Base-by-base conservation (phyloP, 495 filamentous ascomycete genomes). In the Penicillium macrosclerotiorum region DNA sequence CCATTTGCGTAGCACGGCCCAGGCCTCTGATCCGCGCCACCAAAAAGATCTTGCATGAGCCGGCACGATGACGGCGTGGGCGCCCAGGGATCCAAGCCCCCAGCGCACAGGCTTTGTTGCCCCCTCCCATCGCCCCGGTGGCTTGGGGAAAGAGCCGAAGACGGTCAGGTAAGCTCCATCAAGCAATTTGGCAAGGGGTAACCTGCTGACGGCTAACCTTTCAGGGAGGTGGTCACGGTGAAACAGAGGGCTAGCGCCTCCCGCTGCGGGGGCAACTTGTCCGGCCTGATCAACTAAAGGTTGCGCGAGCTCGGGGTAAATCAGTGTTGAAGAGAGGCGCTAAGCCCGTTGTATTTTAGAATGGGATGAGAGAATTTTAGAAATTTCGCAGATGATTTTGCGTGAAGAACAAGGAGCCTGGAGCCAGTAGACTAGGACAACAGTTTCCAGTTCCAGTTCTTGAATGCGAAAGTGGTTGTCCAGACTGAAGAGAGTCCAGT, bases 121-220 rank as follows among this genome's bases (percentile, higher is more conserved):
- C 29, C 24, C 19, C 23, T 24, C 48, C 48, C n/a, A n/a, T n/a
- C 27, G 46, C 32, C 23, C 33, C 23, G 26, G 47, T 51, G 47
- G 42, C 42, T 48, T 45, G 51, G 41, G 35, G 41, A 23, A 33
- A n/a, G 12, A 23, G 34, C 31, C 19, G 25, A 46, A n/a, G n/a
- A n/a, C n/a, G n/a, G n/a, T n/a, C n/a, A n/a, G n/a, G 52, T 40
- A 57, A 57, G 54, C 54, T 43, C 45, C 45, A 35, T 45, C 39
- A 57, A 57, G 54, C 54, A 53, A 45, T 45, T 29, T 44, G 25
- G 9, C n/a, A n/a, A n/a, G n/a, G n/a, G n/a, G n/a, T n/a, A n/a
- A n/a, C n/a, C n/a, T n/a, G n/a, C n/a, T n/a, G n/a, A n/a, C n/a
- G n/a, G 14, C 45, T 37, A 34, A 22, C 31, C 39, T 23, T 29